These are phyloP conservation scores for Botrytis tulipae DNA, from an alignment of 2,329 filamentous ascomycete genomes.

Conservation along the genomic window DNA sequence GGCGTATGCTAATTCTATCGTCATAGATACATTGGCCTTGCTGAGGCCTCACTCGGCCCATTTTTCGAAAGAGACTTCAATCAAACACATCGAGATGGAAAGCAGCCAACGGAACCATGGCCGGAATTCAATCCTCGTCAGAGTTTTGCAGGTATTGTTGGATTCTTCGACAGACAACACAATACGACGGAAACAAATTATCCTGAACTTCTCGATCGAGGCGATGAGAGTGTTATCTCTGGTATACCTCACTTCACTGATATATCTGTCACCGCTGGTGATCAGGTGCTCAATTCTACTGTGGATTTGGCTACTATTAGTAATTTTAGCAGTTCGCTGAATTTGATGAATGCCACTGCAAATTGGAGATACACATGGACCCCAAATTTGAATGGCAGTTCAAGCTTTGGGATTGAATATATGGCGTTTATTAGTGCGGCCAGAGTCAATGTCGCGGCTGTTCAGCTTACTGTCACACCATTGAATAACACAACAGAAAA, in stretches of 20 bases:
- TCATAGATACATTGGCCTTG: conserved; percentile 24
- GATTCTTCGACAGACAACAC: conserved; percentile 63
- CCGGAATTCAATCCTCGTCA: conserved; percentile 63
- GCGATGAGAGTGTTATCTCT: conserved; percentile 63
- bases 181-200: conserved; percentile 58
- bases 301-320: conserved; percentile 55
- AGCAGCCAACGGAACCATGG: conserved; percentile 53
- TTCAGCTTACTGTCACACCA: conserved; percentile 22
- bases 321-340: conserved; percentile 60
- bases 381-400: conserved; percentile 41
- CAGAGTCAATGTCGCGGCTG: conserved; percentile 24
- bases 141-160: conserved; percentile 64
- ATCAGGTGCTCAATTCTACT: conserved; percentile 56
- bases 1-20: background rate
- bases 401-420: conserved; percentile 61
- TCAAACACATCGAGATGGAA: conserved; percentile 24
- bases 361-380: conserved; percentile 23
- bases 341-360: conserved; percentile 17
- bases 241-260: conserved; percentile 66
- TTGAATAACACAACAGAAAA: conserved; percentile 35
- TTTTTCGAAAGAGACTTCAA: conserved; percentile 29
- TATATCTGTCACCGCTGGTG: conserved; percentile 52
- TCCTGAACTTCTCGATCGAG: conserved; percentile 60
- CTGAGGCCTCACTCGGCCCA: conserved; percentile 22
- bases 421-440: conserved; percentile 36